phyloP scores from a whole-genome alignment of 1,284 basidiomycete species.

The Wolfiporia cocos region DNA sequence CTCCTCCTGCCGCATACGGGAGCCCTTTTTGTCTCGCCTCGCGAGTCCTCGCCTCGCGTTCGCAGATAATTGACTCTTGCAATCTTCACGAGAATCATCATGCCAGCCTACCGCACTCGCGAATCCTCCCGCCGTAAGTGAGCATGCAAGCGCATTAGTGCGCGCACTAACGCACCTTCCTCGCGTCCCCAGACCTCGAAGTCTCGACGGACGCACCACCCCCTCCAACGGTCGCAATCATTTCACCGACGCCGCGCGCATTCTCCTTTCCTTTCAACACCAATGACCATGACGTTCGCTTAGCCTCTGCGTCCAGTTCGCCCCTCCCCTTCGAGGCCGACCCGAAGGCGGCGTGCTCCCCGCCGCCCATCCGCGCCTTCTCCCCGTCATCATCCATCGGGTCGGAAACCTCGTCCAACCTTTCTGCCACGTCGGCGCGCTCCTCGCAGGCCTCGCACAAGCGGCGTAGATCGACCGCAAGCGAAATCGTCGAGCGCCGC shows the following conservation, averaged over 20 bases:
- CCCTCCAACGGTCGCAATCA: conserved; percentile 54
- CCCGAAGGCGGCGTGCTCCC: conserved; percentile 43
- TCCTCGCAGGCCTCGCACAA: conserved; percentile 37
- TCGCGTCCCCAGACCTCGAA: conserved; percentile 51
- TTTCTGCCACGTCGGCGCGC: conserved; percentile 29
- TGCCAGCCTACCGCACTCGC: conserved; percentile 72
- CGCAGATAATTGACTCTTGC: conserved; percentile 21
- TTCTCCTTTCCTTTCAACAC: conserved; percentile 57
- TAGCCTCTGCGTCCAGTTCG: conserved; percentile 54
- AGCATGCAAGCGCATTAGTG: conserved; percentile 4
- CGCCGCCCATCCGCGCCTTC: conserved; percentile 33
- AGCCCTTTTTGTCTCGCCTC: conserved; percentile 27
- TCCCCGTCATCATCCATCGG: conserved; percentile 44
- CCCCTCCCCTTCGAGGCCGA: conserved; percentile 72
- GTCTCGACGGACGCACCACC: conserved; percentile 60
- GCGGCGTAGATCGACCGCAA: conserved; percentile 54
- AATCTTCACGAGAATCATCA: conserved; percentile 41
- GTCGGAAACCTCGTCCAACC: conserved; percentile 33
- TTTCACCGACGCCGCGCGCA: conserved; percentile 74
- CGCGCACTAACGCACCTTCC: conserved; percentile 3
- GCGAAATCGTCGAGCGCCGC: conserved; percentile 58
- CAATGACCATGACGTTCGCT: conserved; percentile 45
- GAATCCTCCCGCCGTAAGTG: conserved; percentile 59
- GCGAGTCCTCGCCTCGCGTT: conserved; percentile 25
- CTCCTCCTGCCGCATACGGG: conserved; percentile 25